Base-by-base conservation (phyloP, 805 yeast species). In the Hanseniaspora thailandica region DNA sequence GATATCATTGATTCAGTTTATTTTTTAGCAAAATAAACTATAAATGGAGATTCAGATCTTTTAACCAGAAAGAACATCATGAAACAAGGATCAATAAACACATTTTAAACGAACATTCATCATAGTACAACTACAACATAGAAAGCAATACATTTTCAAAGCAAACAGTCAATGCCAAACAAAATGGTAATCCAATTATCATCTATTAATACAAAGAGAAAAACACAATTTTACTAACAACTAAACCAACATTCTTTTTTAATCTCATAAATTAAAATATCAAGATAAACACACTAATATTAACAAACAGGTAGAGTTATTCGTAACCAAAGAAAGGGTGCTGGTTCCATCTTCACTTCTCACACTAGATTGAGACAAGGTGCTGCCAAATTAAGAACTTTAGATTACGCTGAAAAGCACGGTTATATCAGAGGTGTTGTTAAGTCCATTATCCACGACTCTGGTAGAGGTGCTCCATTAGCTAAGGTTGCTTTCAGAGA, bases 291-390 rank as follows among this genome's bases (percentile, higher is more conserved):
- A 31, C 13, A 31, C 5, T 20, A 22, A 38, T 19, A 34, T 20
- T 56, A 59, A 53, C 38, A 26, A 54, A 68, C 68, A 81, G 96
- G 96, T 86, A 87, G 97, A 84, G 99, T 93, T 79, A 93, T 93
- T 82, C 95, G 98, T 81, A 93, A 93, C 84, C 99, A 93, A 84
- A 89, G 99, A 88, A 93, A 93, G 82, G 97, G 97, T 85, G 96
- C 96, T 77, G 97, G 98, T 74, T 90, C 97, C 71, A 88, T 93
- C 83, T 93, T 93, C 88, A 84, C 95, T 74, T 83, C 98, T 71
- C 95, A 90, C 93, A 90, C 97, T 82, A 90, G 97, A 80, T 86
- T 93, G 77, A 88, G 98, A 86, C 86, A 93, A 80, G 98, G 98
- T 76, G 97, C 98, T 74, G 98, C 98, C 74, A 90, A 90, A 86